Evolutionary conservation across 1,284 basidiomycete genomes (phyloP).

Genomic region (Ceratorhiza oryzae-sativae): DNA sequence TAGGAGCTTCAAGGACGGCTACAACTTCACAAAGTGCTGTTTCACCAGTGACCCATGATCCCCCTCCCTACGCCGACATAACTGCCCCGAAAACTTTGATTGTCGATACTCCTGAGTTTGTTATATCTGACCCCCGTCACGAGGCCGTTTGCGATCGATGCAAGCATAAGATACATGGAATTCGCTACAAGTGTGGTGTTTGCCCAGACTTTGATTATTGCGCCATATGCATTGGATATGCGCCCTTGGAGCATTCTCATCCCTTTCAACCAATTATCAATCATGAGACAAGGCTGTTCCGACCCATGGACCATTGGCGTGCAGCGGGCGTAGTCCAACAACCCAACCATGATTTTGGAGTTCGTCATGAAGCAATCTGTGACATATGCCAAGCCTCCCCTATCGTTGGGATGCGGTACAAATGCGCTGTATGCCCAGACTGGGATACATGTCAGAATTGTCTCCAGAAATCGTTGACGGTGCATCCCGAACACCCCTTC

Average conservation of each 20-base stretch:
- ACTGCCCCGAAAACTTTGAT: neutral
- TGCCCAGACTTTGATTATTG: constrained; percentile 33
- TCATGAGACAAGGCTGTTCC: neutral
- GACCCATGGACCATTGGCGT: constrained; percentile 21
- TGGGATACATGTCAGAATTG: constrained; percentile 19
- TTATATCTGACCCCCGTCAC: neutral
- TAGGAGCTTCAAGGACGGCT: neutral
- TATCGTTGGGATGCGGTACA: constrained; percentile 6
- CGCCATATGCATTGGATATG: constrained; percentile 22
- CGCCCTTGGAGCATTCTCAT: constrained; percentile 20
- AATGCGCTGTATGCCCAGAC: constrained; percentile 19
- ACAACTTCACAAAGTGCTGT: neutral
- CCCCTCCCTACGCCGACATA: constrained; percentile 4
- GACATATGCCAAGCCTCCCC: constrained; percentile 11
- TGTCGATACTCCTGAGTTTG: constrained; percentile 1
- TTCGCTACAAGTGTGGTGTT: constrained; percentile 22
- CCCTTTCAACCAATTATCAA: constrained; percentile 21
- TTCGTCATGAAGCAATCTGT: neutral
- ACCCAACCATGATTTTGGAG: neutral
- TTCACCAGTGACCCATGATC: neutral
- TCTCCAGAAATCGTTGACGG: neutral
- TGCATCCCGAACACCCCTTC: constrained; percentile 15
- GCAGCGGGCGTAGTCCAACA: neutral
- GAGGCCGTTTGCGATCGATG: constrained; percentile 27
- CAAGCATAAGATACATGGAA: constrained; percentile 12